Percentiles rank a stretch among this genome's conserved stretches.
Evolutionary conservation across 1,284 basidiomycete genomes (phyloP).

Genomic region (Afroboletus lepidellus): DNA sequence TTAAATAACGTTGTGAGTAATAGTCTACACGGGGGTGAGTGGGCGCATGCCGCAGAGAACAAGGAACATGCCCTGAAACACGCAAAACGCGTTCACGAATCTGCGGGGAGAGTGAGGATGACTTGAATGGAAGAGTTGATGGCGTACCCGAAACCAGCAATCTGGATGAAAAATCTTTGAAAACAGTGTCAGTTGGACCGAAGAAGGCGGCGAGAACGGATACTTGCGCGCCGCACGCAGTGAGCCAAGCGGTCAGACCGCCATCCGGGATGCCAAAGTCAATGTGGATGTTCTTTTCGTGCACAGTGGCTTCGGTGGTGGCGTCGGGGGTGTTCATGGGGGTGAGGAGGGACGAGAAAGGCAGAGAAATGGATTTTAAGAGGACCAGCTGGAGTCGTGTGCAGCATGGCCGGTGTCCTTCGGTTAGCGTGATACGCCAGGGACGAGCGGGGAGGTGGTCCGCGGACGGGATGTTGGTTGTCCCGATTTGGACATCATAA

Average conservation of each 20-base stretch:
- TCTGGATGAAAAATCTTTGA: conserved; percentile 31
- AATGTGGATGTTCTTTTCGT: neutral
- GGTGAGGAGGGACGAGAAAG: neutral
- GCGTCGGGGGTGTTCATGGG: conserved; percentile 9
- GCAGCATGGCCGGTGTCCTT: neutral
- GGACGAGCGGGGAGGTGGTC: neutral
- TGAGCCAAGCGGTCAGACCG: conserved; percentile 28
- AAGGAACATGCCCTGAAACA: conserved; percentile 38
- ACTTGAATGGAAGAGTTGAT: neutral
- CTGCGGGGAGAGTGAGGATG: conserved; percentile 20
- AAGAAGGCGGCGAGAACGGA: neutral
- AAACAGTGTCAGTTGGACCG: conserved; percentile 3
- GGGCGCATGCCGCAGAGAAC: neutral
- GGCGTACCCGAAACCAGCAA: conserved; percentile 38
- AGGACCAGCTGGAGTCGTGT: neutral
- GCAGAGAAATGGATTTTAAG: neutral
- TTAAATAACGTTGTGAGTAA: conserved; percentile 36
- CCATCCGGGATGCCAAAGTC: conserved; percentile 23
- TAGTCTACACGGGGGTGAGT: conserved; percentile 28
- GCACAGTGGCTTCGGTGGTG: neutral
- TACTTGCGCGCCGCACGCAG: conserved; percentile 29
- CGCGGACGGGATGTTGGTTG: neutral
- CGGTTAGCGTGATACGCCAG: conserved; percentile 13
- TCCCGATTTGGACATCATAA: neutral
- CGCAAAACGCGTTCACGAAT: conserved; percentile 40